These are phyloP conservation scores for Rhodotorula taiwanensis DNA, from an alignment of 768 basidiomycete species.

Conservation along the genomic window DNA sequence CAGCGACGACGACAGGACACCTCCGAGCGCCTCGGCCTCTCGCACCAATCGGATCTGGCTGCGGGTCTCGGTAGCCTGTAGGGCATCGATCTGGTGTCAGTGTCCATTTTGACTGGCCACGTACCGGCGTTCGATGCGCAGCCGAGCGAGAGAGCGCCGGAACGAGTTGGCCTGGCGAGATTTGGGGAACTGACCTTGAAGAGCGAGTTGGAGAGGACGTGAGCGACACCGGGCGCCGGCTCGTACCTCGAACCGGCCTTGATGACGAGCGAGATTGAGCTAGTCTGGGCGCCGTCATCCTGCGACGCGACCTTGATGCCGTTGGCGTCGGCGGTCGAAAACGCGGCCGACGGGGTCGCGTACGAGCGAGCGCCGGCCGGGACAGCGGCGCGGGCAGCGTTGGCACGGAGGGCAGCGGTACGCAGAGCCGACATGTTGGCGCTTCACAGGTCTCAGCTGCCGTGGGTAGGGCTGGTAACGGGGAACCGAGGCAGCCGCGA, in stretches of 20 bases:
- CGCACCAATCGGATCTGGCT: constrained; percentile 84
- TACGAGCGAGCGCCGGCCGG: constrained; percentile 10
- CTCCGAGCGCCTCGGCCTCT: constrained; percentile 88
- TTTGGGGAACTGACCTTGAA: constrained; percentile 69
- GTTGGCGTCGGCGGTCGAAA: constrained; percentile 49
- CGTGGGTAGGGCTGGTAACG: background rate
- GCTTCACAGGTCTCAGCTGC: background rate
- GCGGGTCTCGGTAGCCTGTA: constrained; percentile 73
- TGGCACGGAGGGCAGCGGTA: constrained; percentile 9
- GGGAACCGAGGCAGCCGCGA: too few relatives aligned
- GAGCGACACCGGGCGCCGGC: constrained; percentile 78
- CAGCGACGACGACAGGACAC: constrained; percentile 74
- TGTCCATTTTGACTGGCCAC: too few relatives aligned
- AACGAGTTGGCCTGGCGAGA: background rate
- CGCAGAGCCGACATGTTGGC: constrained; percentile 9
- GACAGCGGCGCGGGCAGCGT: background rate
- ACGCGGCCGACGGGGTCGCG: constrained; percentile 13
- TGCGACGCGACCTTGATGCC: constrained; percentile 80
- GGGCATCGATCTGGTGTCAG: background rate
- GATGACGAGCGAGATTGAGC: constrained; percentile 79
- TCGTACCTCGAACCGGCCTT: constrained; percentile 90
- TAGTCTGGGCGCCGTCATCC: constrained; percentile 74
- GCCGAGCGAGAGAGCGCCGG: background rate
- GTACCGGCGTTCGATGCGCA: too few relatives aligned
- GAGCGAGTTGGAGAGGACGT: constrained; percentile 93